Evolutionary conservation across 169 alveolate species (phyloP), one percentile per base, ranked within the genome.

Genomic region (Plasmodium adleri): DNA sequence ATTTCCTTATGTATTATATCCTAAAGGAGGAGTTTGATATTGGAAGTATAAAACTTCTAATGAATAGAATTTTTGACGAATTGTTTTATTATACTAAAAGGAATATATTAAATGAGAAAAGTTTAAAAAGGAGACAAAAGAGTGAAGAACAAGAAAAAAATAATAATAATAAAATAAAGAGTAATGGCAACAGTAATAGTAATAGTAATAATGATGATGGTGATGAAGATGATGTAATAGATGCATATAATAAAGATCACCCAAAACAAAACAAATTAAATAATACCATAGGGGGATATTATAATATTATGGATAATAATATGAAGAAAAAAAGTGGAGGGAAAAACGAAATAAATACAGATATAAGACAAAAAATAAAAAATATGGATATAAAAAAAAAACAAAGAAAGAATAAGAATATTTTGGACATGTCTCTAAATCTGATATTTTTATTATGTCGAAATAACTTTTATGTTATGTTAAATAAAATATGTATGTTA

Each of bases 41-140:
- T n/a, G 17, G 45, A 3, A 52, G 63, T 54, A 28, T 86, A 13
- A 75, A 86, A 28, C 26, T 32, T 6, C 32, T 86, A 12, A 72
- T 86, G 86, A 86, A 22, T 72, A 45, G 92, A 52, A 49, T 86
- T 6, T 67, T 86, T 47, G 72, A 58, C 60, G 92, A 86, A 32
- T 63, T 72, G 45, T 74, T 17, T 39, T 86, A 86, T 45, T 86
- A 71, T 52, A 72, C 88, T 1, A 86, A 71, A 66, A 39, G n/a
- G 58, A 86, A 72, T 17, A 28, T 86, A 47, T 60, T 86, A 73
- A 86, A 60, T 39, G 59, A 71, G 7, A 52, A 49, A 52, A 20
- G 20, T 22, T 17, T 17, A 22, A 3, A 26, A 3, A 39, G 47
- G 47, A 12, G 70, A 52, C 28, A 12, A 15, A 72, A 26, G 22